A percentile compares a stretch with the other conserved stretches of the same genome.
Conservation (phyloP, 73 alveolate species). For the Diophrys sp. region DNA sequence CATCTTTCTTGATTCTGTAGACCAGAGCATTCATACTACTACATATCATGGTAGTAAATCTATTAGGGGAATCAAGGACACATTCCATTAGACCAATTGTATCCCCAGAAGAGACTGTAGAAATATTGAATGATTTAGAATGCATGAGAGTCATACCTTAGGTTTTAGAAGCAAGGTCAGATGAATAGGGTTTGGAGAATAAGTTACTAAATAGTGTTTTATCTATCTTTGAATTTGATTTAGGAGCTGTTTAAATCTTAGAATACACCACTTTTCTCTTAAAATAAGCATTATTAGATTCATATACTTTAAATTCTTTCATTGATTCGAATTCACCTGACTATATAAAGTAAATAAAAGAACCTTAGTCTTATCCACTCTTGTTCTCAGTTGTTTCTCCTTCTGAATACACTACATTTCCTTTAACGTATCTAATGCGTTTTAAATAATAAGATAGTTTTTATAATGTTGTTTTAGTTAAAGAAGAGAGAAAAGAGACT, state of each 20-base stretch:
- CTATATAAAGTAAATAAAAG: background rate
- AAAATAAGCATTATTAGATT: background rate
- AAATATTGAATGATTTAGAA: background rate
- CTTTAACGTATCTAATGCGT: background rate
- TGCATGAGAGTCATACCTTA: background rate
- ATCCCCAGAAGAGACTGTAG: background rate
- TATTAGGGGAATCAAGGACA: slow-evolving; percentile 2
- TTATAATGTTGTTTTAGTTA: background rate
- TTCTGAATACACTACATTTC: background rate
- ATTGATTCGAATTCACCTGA: slow-evolving; percentile 1
- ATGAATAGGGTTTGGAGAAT: background rate
- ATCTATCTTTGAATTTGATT: background rate
- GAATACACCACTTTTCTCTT: background rate
- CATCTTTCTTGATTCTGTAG: background rate
- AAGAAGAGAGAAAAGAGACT: background rate
- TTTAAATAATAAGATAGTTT: no score
- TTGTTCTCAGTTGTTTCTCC: background rate
- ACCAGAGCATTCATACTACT: background rate
- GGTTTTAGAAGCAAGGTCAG: background rate
- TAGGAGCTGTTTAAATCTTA: background rate
- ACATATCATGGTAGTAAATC: slow-evolving; percentile 2
- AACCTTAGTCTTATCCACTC: no score
- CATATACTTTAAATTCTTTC: slow-evolving; percentile 11
- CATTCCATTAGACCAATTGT: slow-evolving; percentile 13
- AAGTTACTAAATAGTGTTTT: background rate